These are phyloP conservation scores for Puccinia coronata DNA, from an alignment of 1,284 basidiomycete genomes.

Conservation along the genomic window DNA sequence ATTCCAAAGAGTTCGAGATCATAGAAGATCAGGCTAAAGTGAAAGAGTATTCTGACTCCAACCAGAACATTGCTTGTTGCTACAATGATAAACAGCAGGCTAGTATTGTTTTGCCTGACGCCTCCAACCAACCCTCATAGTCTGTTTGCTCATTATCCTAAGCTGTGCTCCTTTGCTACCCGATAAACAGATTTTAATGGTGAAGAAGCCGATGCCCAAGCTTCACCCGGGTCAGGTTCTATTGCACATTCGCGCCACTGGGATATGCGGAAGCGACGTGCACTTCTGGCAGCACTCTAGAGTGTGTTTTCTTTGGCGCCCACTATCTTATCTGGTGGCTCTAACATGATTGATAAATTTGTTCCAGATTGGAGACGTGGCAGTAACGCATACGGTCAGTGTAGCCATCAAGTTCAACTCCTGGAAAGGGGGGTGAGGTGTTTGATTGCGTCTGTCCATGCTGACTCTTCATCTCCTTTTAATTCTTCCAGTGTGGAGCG, in stretches of 20 bases:
- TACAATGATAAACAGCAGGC: slow-evolving; percentile 49
- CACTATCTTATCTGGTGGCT: slow-evolving; percentile 50
- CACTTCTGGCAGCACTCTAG: slow-evolving; percentile 57
- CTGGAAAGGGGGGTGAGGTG: no score
- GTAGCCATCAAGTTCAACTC: no score
- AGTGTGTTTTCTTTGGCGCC: slow-evolving; percentile 51
- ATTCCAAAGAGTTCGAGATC: slow-evolving; percentile 35
- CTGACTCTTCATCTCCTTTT: no score
- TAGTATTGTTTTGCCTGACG: no score
- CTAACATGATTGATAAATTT: no score
- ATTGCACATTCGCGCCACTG: slow-evolving; percentile 56
- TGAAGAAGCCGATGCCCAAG: slow-evolving; percentile 52
- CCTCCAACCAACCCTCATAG: no score
- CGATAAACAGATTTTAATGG: slow-evolving; percentile 54
- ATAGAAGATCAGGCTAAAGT: slow-evolving; percentile 14
- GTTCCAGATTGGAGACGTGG: no score
- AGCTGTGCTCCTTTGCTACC: background rate
- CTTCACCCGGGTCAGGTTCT: slow-evolving; percentile 56
- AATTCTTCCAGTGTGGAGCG: slow-evolving; percentile 53
- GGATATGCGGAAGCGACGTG: slow-evolving; percentile 54
- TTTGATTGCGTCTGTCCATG: no score
- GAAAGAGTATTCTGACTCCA: background rate
- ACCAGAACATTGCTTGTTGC: slow-evolving; percentile 39
- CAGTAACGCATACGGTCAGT: no score
- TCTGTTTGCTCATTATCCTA: background rate